These are phyloP conservation scores for Leucosporidium yakuticum DNA, from an alignment of 768 basidiomycete genomes.

Conservation along the genomic window DNA sequence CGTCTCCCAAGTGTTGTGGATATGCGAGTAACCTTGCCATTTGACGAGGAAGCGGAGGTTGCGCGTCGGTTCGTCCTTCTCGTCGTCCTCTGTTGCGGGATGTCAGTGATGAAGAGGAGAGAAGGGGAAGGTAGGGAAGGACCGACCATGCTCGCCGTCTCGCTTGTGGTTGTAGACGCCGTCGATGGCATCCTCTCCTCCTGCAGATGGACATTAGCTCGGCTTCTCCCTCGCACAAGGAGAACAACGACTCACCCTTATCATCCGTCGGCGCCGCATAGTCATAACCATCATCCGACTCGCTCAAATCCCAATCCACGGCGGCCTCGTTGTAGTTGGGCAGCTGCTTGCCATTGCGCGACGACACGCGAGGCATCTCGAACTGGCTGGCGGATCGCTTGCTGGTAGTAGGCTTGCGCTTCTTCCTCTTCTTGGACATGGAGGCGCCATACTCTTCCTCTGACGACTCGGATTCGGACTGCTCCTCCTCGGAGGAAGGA, in stretches of 20 bases:
- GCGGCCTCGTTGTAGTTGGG: slow-evolving; percentile 40
- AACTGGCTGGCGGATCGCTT: slow-evolving; percentile 20
- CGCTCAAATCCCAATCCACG: slow-evolving; percentile 34
- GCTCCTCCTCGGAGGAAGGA: slow-evolving; percentile 11
- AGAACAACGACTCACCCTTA: slow-evolving; percentile 9
- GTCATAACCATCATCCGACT: slow-evolving; percentile 33
- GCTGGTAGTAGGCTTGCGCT: neutral
- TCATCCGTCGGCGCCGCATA: slow-evolving; percentile 21
- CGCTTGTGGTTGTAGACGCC: slow-evolving; percentile 78
- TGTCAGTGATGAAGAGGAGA: slow-evolving; percentile 37
- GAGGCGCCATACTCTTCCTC: slow-evolving; percentile 34
- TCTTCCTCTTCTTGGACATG: slow-evolving; percentile 45
- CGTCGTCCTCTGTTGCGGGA: slow-evolving; percentile 48
- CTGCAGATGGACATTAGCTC: neutral
- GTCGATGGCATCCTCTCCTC: slow-evolving; percentile 67
- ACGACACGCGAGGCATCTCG: slow-evolving; percentile 29
- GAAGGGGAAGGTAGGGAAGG: slow-evolving; percentile 38
- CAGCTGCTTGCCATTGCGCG: slow-evolving; percentile 29
- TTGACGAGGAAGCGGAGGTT: slow-evolving; percentile 80
- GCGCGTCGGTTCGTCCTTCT: slow-evolving; percentile 29
- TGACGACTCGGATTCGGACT: slow-evolving; percentile 12
- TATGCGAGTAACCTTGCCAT: slow-evolving; percentile 96
- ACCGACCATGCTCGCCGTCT: slow-evolving; percentile 62
- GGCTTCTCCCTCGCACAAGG: neutral
- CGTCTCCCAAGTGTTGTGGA: slow-evolving; percentile 98